These are phyloP conservation scores for Oehlia diaphana DNA, from an alignment of 192 early-diverging fungal species.

Conservation along the genomic window DNA sequence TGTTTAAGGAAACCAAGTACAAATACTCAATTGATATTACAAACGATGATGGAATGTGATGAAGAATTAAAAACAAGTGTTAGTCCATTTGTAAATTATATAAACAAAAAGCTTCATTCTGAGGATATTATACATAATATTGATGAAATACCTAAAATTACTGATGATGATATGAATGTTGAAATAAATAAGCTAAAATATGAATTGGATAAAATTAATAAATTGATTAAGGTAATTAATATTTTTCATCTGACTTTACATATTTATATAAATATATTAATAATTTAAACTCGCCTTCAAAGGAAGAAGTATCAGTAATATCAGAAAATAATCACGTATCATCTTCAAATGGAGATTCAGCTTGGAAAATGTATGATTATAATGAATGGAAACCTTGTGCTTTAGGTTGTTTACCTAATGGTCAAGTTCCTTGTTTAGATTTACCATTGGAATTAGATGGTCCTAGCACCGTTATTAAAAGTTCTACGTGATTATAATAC, in stretches of 20 bases:
- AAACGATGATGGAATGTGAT: slow-evolving; percentile 28
- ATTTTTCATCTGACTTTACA: neutral
- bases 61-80: slow-evolving; percentile 20
- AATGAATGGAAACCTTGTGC: slow-evolving; percentile 40
- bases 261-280: too few species aligned
- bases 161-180: neutral
- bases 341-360: slow-evolving; percentile 4
- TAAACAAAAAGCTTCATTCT: slow-evolving; percentile 28
- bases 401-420: slow-evolving; percentile 43
- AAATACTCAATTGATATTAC: slow-evolving; percentile 43
- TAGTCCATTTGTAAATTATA: slow-evolving; percentile 39
- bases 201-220: neutral
- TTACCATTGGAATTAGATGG: slow-evolving; percentile 32
- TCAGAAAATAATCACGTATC: neutral
- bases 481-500: too few species aligned
- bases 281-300: neutral
- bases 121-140: neutral
- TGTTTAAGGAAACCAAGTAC: slow-evolving; percentile 60
- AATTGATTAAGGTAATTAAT: neutral
- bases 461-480: neutral
- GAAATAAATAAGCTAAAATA: neutral
- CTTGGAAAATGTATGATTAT: slow-evolving; percentile 34
- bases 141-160: slow-evolving; percentile 1
- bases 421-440: slow-evolving; percentile 41
- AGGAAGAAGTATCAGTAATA: neutral